Conservation (phyloP, 1,284 basidiomycete genomes). For the Ceratobasidium sp. region DNA sequence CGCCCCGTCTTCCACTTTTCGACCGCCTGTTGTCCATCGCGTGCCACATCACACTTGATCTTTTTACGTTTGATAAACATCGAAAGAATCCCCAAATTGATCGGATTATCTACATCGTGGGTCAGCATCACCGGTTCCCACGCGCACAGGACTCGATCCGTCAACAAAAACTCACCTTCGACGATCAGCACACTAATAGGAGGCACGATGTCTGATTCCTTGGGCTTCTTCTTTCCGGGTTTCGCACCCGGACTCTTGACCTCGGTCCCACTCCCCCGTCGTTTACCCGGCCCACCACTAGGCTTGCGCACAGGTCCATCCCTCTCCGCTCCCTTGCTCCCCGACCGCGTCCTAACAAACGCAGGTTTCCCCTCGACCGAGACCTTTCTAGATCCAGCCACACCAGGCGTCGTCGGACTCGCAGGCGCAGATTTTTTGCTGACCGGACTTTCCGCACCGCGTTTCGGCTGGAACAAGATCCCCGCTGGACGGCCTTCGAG, state of each 20-base stretch:
- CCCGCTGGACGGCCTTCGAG: constrained; percentile 92
- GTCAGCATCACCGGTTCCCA: background rate
- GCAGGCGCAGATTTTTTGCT: constrained; percentile 45
- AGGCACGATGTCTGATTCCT: constrained; percentile 71
- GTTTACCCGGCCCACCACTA: constrained; percentile 1
- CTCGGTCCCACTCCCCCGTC: constrained; percentile 40
- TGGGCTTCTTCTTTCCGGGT: constrained; percentile 45
- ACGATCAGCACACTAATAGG: constrained; percentile 96
- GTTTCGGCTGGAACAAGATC: constrained; percentile 88
- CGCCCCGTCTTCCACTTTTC: constrained; percentile 93
- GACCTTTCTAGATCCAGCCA: background rate
- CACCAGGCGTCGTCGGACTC: constrained; percentile 3
- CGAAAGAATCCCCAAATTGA: constrained; percentile 96
- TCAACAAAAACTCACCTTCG: constrained; percentile 68
- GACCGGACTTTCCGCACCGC: constrained; percentile 46
- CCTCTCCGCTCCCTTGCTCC: background rate
- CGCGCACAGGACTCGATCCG: too few relatives aligned
- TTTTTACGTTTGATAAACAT: constrained; percentile 97
- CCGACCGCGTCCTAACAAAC: constrained; percentile 8
- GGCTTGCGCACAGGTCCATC: background rate
- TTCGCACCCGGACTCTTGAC: constrained; percentile 38
- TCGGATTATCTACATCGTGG: constrained; percentile 84
- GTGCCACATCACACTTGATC: constrained; percentile 94
- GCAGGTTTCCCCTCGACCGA: background rate
- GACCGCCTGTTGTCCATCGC: constrained; percentile 94